Conservation (phyloP, 2,329 filamentous ascomycete species). For the Atkinsonella hypoxylon region DNA sequence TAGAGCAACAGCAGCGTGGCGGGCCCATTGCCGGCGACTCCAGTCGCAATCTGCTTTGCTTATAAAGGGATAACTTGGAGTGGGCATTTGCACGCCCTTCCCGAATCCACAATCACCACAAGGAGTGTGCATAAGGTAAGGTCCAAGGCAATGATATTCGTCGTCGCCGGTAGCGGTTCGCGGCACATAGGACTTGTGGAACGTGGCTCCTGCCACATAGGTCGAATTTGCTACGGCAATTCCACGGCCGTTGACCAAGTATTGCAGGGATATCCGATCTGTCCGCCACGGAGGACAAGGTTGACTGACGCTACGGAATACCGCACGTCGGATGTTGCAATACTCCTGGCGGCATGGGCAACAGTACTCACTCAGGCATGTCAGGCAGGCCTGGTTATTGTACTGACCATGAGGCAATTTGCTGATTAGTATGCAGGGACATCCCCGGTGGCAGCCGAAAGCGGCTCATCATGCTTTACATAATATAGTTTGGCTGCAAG, state of each 20-base stretch:
- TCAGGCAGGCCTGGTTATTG: background rate
- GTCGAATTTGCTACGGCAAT: background rate
- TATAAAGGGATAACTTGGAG: no score
- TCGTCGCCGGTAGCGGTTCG: background rate
- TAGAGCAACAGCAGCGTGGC: background rate
- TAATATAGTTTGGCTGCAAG: background rate
- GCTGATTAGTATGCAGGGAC: conserved; percentile 3
- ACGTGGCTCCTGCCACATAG: background rate
- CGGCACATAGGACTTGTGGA: background rate
- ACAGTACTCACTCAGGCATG: background rate
- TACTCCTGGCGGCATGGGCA: background rate
- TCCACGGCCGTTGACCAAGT: background rate
- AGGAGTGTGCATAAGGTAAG: background rate
- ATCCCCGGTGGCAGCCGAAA: conserved; percentile 1
- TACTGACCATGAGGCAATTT: background rate
- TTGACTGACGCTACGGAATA: no score
- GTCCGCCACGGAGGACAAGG: background rate
- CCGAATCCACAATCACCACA: no score
- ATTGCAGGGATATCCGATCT: background rate
- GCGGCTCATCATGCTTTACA: background rate
- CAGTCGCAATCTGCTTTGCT: background rate
- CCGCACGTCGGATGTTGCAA: background rate
- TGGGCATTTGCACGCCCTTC: no score
- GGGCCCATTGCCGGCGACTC: background rate
- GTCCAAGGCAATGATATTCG: background rate